phyloP scores from a whole-genome alignment of 1,284 basidiomycete species.

The Polyporus tsugae region DNA sequence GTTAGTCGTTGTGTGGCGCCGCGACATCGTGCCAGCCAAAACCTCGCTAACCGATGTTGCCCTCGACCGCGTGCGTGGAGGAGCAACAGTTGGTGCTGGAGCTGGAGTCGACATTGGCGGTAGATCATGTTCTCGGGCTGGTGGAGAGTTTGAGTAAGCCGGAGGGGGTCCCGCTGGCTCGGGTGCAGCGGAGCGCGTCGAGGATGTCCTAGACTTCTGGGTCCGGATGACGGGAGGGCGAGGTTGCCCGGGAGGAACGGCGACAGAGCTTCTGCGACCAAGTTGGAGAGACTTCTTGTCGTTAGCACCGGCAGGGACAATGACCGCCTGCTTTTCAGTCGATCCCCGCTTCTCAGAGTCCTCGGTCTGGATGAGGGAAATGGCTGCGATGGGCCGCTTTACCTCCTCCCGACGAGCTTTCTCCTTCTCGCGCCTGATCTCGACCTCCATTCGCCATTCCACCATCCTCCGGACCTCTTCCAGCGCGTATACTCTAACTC shows the following conservation, averaged over 20 bases:
- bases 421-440: slow-evolving; percentile 76
- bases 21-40: slow-evolving; percentile 52
- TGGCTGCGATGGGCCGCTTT: slow-evolving; percentile 51
- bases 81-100: slow-evolving; percentile 36
- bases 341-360: slow-evolving; percentile 36
- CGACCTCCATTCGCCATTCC: slow-evolving; percentile 86
- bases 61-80: slow-evolving; percentile 50
- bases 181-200: slow-evolving; percentile 35
- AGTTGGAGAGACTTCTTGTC: slow-evolving; percentile 31
- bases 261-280: slow-evolving; percentile 35
- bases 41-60: slow-evolving; percentile 69
- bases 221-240: slow-evolving; percentile 32
- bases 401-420: slow-evolving; percentile 68
- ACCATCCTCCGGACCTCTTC: slow-evolving; percentile 84
- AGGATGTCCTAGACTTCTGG: slow-evolving; percentile 36
- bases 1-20: slow-evolving; percentile 40
- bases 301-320: slow-evolving; percentile 37
- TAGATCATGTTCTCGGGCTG: slow-evolving; percentile 26
- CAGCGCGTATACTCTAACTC: slow-evolving; percentile 84
- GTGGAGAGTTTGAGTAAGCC: slow-evolving; percentile 55
- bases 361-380: slow-evolving; percentile 31
- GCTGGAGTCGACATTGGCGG: neutral
- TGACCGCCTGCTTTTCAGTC: slow-evolving; percentile 50
- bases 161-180: slow-evolving; percentile 60
- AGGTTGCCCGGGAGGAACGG: slow-evolving; percentile 33